Evolutionary conservation across 108 stramenopile species (phyloP).

Genomic region (Stephanodiscus minutulus): DNA sequence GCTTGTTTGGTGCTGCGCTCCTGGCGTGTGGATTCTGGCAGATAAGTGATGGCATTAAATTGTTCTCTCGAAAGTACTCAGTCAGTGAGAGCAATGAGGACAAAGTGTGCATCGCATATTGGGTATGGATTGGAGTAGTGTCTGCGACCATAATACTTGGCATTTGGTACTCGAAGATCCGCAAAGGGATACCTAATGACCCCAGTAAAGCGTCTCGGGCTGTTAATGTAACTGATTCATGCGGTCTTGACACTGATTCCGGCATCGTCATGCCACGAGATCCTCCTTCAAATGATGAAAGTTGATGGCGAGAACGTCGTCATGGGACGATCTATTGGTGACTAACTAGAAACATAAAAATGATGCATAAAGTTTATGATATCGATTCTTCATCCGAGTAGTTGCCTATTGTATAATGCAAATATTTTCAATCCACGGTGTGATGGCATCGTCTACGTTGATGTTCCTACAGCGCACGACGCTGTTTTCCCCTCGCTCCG

Average conservation of each 20-base stretch:
- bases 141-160: neutral
- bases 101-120: slow-evolving; percentile 30
- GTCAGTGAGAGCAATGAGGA: slow-evolving; percentile 16
- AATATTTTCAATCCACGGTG: no score
- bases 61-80: slow-evolving; percentile 22
- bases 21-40: slow-evolving; percentile 46
- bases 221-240: neutral
- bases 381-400: no score
- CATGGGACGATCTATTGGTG: no score
- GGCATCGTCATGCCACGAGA: neutral
- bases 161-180: neutral
- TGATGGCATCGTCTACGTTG: no score
- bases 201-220: neutral
- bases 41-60: slow-evolving; percentile 26
- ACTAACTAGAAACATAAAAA: no score
- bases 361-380: no score
- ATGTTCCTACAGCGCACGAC: no score
- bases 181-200: neutral
- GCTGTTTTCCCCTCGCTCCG: no score
- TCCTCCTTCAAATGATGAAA: no score
- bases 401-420: no score
- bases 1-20: slow-evolving; percentile 17
- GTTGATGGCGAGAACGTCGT: no score
- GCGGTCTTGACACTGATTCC: neutral
- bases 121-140: slow-evolving; percentile 35